Conservation (phyloP, 1,284 basidiomycete genomes). For the Trametes sp. region DNA sequence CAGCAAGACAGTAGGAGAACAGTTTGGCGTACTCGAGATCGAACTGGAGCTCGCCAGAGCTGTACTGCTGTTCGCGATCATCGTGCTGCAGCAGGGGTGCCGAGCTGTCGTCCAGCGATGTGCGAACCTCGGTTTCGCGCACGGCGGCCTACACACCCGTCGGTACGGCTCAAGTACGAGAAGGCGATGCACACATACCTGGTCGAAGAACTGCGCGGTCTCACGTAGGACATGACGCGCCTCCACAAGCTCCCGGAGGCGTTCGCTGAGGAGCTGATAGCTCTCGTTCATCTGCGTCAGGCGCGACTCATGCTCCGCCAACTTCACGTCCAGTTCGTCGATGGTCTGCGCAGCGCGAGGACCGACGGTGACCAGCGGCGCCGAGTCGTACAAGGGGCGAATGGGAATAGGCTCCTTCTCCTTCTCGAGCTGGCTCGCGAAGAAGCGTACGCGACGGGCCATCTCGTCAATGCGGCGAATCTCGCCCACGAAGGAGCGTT, state of each 20-base stretch:
- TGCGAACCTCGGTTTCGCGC: slow-evolving; percentile 81
- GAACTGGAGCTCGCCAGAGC: slow-evolving; percentile 61
- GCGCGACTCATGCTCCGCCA: slow-evolving; percentile 89
- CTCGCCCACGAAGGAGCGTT: slow-evolving; percentile 97
- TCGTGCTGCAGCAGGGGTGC: slow-evolving; percentile 93
- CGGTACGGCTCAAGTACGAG: not conserved
- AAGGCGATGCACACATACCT: slow-evolving; percentile 54
- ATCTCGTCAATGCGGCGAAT: slow-evolving; percentile 96
- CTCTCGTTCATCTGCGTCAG: slow-evolving; percentile 93
- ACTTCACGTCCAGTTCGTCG: slow-evolving; percentile 91
- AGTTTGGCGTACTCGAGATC: slow-evolving; percentile 82
- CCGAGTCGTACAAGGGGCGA: slow-evolving; percentile 82
- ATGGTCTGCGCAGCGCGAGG: slow-evolving; percentile 92
- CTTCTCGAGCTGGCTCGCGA: slow-evolving; percentile 86
- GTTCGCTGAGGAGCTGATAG: slow-evolving; percentile 89
- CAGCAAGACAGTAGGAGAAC: slow-evolving; percentile 3
- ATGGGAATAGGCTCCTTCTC: slow-evolving; percentile 86
- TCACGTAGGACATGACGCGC: slow-evolving; percentile 93
- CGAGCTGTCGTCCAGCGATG: slow-evolving; percentile 92
- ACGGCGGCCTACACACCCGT: slow-evolving; percentile 72
- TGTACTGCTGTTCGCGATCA: slow-evolving; percentile 78
- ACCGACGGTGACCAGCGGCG: slow-evolving; percentile 85
- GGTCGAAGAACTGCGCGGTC: slow-evolving; percentile 96
- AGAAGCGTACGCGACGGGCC: slow-evolving; percentile 93
- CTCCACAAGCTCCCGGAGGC: slow-evolving; percentile 90